Percentiles rank a stretch among this genome's conserved stretches.
These are phyloP conservation scores for Botrytis medusae DNA, from an alignment of 2,329 filamentous ascomycete genomes.

Conservation along the genomic window DNA sequence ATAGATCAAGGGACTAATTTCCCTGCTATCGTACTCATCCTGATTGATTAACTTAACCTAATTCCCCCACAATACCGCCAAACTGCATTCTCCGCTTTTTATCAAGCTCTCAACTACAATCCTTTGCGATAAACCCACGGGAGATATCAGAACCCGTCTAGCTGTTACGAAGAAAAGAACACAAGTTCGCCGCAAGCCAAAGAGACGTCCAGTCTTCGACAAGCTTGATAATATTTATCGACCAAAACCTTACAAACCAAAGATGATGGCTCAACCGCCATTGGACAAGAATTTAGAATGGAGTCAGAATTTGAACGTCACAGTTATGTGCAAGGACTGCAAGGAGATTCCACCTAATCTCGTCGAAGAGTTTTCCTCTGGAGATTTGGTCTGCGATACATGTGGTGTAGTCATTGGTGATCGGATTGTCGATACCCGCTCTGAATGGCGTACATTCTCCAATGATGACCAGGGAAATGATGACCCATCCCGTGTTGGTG, in stretches of 20 bases:
- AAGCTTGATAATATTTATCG: slow-evolving; percentile 47
- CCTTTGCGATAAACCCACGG: slow-evolving; percentile 43
- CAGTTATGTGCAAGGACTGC: slow-evolving; percentile 86
- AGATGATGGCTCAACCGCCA: slow-evolving; percentile 48
- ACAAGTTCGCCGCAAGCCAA: slow-evolving; percentile 41
- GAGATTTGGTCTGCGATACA: slow-evolving; percentile 88
- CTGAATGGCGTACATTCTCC: slow-evolving; percentile 98
- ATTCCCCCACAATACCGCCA: slow-evolving; percentile 48
- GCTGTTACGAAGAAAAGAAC: slow-evolving; percentile 39
- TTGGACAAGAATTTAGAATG: slow-evolving; percentile 33
- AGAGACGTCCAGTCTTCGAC: slow-evolving; percentile 45
- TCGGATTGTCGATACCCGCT: slow-evolving; percentile 91
- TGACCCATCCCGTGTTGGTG: slow-evolving; percentile 96
- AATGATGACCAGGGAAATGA: slow-evolving; percentile 97
- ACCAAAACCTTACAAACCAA: slow-evolving; percentile 45
- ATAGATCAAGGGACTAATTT: not conserved
- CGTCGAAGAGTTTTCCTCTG: slow-evolving; percentile 86
- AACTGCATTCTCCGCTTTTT: slow-evolving; percentile 72
- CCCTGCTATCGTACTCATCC: slow-evolving; percentile 25
- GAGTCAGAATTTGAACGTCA: slow-evolving; percentile 78
- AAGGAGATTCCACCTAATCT: slow-evolving; percentile 88
- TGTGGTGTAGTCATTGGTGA: slow-evolving; percentile 90
- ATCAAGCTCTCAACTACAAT: slow-evolving; percentile 53
- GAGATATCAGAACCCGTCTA: slow-evolving; percentile 35
- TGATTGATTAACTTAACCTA: slow-evolving; percentile 21